Percentiles rank a stretch among this genome's conserved stretches.
These are phyloP conservation scores for Lactarius deliciosus DNA, from an alignment of 768 basidiomycete species.

Conservation along the genomic window DNA sequence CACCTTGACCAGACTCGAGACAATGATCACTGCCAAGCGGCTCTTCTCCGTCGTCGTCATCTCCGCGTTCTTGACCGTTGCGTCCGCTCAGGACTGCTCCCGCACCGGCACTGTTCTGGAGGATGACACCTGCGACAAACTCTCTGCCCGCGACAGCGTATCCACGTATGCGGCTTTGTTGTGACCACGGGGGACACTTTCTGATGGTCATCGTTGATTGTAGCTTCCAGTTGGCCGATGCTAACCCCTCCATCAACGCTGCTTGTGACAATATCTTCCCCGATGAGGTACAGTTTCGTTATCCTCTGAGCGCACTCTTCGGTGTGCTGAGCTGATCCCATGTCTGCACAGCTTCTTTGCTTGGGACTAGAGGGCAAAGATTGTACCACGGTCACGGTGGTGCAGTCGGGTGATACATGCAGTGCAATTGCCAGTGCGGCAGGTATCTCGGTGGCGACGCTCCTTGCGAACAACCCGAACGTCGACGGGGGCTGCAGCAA, in stretches of 20 bases:
- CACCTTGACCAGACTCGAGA: not conserved
- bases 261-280: conserved; percentile 55
- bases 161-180: conserved; percentile 42
- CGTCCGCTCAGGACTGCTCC: conserved; percentile 40
- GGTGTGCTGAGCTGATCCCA: not conserved
- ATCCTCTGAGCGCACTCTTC: not conserved
- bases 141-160: conserved; percentile 47
- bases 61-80: conserved; percentile 6
- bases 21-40: conserved; percentile 2
- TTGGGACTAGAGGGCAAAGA: conserved; percentile 58
- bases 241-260: conserved; percentile 50
- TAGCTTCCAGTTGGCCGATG: conserved; percentile 59
- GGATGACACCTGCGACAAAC: conserved; percentile 57
- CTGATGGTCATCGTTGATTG: not conserved
- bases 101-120: conserved; percentile 49
- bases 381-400: conserved; percentile 52
- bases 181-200: not conserved
- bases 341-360: conserved; percentile 41
- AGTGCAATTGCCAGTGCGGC: conserved; percentile 39
- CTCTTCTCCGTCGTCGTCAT: conserved; percentile 9
- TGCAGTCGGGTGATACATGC: conserved; percentile 53
- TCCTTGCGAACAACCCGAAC: conserved; percentile 76
- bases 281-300: conserved; percentile 43
- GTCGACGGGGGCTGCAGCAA: conserved; percentile 56
- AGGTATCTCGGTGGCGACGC: conserved; percentile 51